A percentile compares a stretch with the other conserved stretches of the same genome.
phyloP scores from a whole-genome alignment of 1,139 yeast genomes.

The Blastobotrys malaysiensis region DNA sequence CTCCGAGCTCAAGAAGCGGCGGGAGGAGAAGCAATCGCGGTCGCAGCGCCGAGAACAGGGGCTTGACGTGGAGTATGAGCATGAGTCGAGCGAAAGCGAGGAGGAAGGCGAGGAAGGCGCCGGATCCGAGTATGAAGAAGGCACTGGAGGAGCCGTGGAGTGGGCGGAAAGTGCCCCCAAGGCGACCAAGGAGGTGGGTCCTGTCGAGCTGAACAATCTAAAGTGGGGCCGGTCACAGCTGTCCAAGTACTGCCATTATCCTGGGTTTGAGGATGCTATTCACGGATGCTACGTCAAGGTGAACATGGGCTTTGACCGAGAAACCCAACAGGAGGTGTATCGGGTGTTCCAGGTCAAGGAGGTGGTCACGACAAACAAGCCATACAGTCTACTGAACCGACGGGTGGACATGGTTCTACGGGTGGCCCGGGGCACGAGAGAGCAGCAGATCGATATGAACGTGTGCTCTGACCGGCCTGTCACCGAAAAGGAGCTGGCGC shows the following conservation, averaged over 20 bases:
- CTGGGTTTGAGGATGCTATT: slow-evolving; percentile 65
- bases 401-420: slow-evolving; percentile 36
- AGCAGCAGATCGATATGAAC: slow-evolving; percentile 65
- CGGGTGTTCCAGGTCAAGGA: slow-evolving; percentile 78
- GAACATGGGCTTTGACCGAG: slow-evolving; percentile 66
- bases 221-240: slow-evolving; percentile 74
- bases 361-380: slow-evolving; percentile 55
- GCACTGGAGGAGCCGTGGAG: slow-evolving; percentile 39
- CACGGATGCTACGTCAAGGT: slow-evolving; percentile 76
- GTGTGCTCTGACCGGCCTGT: slow-evolving; percentile 75
- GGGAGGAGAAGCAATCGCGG: slow-evolving; percentile 52
- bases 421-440: slow-evolving; percentile 67
- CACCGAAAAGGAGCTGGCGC: slow-evolving; percentile 63
- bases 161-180: slow-evolving; percentile 44
- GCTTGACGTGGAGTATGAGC: slow-evolving; percentile 19
- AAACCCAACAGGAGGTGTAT: slow-evolving; percentile 62
- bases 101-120: slow-evolving; percentile 26
- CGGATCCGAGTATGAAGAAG: slow-evolving; percentile 40
- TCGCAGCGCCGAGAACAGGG: slow-evolving; percentile 22
- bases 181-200: slow-evolving; percentile 35
- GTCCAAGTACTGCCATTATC: slow-evolving; percentile 72
- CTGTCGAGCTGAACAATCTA: slow-evolving; percentile 61
- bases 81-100: slow-evolving; percentile 23
- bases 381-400: slow-evolving; percentile 44
- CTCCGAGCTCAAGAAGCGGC: slow-evolving; percentile 77